Evolutionary conservation across 2,329 filamentous ascomycete genomes (phyloP), one percentile per base, ranked within the genome.

Genomic region (Beauveria asiatica): DNA sequence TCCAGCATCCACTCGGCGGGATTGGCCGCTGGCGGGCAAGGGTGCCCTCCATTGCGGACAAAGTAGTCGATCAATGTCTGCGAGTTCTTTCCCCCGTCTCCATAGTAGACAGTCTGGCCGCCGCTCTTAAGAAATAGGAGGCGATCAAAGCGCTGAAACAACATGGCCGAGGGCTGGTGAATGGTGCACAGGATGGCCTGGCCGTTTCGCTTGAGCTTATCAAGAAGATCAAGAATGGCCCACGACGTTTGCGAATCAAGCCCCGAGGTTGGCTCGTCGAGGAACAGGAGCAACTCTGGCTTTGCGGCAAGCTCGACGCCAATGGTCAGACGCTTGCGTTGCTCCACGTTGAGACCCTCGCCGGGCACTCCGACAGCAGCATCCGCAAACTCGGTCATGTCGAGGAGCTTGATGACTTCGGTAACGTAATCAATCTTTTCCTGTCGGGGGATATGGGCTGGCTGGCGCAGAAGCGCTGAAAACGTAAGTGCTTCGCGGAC

Each of bases 231-330:
- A 13, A 37, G 33, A 6, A 37, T 37, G 10, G 33, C 33, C 33
- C 33, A 37, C 5, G 33, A 37, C 1, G 79, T 83, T 67, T 88
- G 85, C 33, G 81, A 84, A 68, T 89, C 86, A 1, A 92, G 82
- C 60, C 89, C 89, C 2, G 84, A 88, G 0, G 89, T 92, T 0
- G 88, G 89, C 71, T 92, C 89, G 64, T 92, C 89, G 42, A 92
- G 75, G 78, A 92, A 92, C 23, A 92, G 80, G 1, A 92, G 79
- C 6, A 92, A 76, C 65, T 90, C 83, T 1, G 88, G 88, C 73
- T 89, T 94, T 17, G 92, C 92, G 9, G 90, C 90, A 8, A 96
- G 80, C 70, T 96, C 92, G 10, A 96, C 90, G 67, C 90, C 92
- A 62, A 96, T 96, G 0, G 92, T 96, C n/a, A 96, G 83, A 67